Base-by-base conservation (phyloP, 2,329 filamentous ascomycete genomes). In the Scedosporium aurantiacum region DNA sequence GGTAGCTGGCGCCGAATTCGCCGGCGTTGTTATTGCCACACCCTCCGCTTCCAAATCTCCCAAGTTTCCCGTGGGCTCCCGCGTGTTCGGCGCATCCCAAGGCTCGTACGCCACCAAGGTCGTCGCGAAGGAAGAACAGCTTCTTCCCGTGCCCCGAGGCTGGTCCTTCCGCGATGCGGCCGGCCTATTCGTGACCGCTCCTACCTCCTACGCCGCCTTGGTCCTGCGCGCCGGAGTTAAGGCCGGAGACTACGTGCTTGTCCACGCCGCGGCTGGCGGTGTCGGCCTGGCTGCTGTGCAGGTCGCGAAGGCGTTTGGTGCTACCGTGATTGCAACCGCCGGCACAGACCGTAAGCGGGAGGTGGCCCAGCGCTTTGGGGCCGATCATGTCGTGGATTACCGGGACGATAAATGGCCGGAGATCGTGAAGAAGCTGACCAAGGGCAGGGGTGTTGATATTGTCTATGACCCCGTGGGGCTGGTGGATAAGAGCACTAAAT, bases 391-490 rank as follows among this genome's bases (percentile, higher is more conserved):
- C 2, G 73, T 97, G 63, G 85, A 93, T 72, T 97, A 97, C 74
- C 80, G 80, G 18, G 79, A 88, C 64, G 70, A 78, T 2, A 76
- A 79, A 61, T 87, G 87, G 80, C 81, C 83, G n/a, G 77, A 79
- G 2, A 73, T 85, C 63, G 91, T 97, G 57, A 89, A 89, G 76
- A 85, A 83, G 66, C 74, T 97, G 63, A 93, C 88, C 4, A 90
- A 89, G 0, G 83, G 85, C 64, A 82, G 82, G 1, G 84, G 91
- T 10, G 92, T 96, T 18, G 92, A 97, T 73, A 90, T 97, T 59
- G 92, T 97, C 23, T 97, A 91, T 76, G 93, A 97, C 72, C 91
- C 93, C 12, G 93, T 97, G 1, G 93, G 93, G 1, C 76, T 97
- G 71, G 90, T 97, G 58, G 91, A 95, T 66, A 82, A 85, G 70